A percentile compares a stretch with the other conserved stretches of the same genome.
phyloP scores from a whole-genome alignment of 371 early-diverging fungal genomes.

The Circinella minor region DNA sequence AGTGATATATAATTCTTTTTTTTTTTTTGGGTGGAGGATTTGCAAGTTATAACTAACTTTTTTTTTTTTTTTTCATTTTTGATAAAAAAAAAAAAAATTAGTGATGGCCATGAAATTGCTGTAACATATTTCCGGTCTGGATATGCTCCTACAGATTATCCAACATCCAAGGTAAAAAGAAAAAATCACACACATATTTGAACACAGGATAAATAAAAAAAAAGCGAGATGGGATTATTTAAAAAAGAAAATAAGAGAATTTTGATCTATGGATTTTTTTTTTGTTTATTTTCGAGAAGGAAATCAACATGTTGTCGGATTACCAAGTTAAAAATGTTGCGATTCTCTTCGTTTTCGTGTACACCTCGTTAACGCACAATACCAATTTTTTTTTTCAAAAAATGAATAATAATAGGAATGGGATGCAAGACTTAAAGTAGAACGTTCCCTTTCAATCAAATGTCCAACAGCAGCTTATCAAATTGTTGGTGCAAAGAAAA shows the following conservation, averaged over 20 bases:
- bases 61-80: not conserved
- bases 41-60: no score
- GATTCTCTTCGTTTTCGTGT: no score
- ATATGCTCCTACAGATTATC: constrained; percentile 91
- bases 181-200: no score
- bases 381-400: constrained; percentile 3
- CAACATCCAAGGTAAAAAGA: constrained; percentile 57
- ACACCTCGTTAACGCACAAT: not conserved
- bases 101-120: constrained; percentile 79
- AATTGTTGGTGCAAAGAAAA: constrained; percentile 94
- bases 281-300: no score
- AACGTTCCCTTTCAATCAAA: constrained; percentile 84
- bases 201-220: no score
- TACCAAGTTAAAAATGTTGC: no score
- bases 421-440: constrained; percentile 83
- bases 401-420: constrained; percentile 65
- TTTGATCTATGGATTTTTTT: no score
- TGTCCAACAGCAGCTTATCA: constrained; percentile 94
- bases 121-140: constrained; percentile 94
- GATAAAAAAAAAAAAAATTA: constrained; percentile 25
- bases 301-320: no score
- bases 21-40: no score
- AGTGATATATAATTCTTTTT: no score
- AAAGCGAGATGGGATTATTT: no score
- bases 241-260: no score